Percentiles rank a stretch among this genome's conserved stretches.
Evolutionary conservation across 192 early-diverging fungal species (phyloP).

Genomic region (Podila verticillata): DNA sequence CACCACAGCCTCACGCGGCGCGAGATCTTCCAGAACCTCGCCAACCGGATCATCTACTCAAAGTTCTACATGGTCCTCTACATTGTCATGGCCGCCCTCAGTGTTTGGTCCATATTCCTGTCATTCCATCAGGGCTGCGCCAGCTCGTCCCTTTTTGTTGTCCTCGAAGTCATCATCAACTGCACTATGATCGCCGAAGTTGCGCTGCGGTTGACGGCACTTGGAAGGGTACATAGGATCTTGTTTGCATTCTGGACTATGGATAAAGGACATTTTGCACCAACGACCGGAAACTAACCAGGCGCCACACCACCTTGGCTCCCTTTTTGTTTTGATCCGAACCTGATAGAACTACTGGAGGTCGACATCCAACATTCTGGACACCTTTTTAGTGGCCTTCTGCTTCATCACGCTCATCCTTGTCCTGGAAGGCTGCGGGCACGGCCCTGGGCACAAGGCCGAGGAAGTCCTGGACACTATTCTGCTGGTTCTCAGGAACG

Average conservation of each 20-base stretch:
- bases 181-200: conserved; percentile 82
- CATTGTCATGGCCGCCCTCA: conserved; percentile 60
- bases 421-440: conserved; percentile 74
- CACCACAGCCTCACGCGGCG: conserved; percentile 60
- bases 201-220: conserved; percentile 67
- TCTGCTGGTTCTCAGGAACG: conserved; percentile 78
- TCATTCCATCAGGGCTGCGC: conserved; percentile 43
- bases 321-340: not conserved
- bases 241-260: not conserved
- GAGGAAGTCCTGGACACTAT: conserved; percentile 81
- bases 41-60: conserved; percentile 69
- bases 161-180: conserved; percentile 77
- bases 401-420: conserved; percentile 76
- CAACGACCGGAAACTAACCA: not conserved
- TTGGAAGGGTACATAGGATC: conserved; percentile 60
- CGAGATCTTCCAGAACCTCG: conserved; percentile 64
- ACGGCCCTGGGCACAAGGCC: conserved; percentile 55
- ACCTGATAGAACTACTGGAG: conserved; percentile 60
- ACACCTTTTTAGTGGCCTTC: conserved; percentile 72
- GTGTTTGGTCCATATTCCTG: conserved; percentile 60
- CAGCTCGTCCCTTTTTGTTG: conserved; percentile 71
- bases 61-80: conserved; percentile 67
- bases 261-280: not conserved
- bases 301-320: not conserved
- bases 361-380: conserved; percentile 79